Evolutionary conservation across 75 land plant genomes (phyloP).

Genomic region (Sequoia sempervirens): DNA sequence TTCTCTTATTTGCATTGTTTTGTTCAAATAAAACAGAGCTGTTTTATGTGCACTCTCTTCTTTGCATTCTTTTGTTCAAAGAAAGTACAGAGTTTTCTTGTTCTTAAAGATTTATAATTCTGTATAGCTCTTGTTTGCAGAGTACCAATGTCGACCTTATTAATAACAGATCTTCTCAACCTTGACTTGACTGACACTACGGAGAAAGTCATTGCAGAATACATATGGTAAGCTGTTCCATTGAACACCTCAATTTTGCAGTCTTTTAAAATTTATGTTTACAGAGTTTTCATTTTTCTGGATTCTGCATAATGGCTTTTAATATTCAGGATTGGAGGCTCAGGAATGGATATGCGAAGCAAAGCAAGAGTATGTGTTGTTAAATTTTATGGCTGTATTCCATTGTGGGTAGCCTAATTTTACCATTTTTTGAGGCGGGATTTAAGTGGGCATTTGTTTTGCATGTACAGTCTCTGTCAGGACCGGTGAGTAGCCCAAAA

Average conservation of each 20-base stretch:
- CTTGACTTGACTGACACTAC: slow-evolving; percentile 64
- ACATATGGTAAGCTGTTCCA: slow-evolving; percentile 61
- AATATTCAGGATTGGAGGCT: slow-evolving; percentile 78
- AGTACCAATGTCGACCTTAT: slow-evolving; percentile 25
- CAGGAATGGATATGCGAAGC: slow-evolving; percentile 81
- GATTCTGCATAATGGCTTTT: slow-evolving; percentile 4
- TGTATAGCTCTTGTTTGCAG: not conserved
- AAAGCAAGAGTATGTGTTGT: slow-evolving; percentile 48
- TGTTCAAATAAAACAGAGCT: not conserved
- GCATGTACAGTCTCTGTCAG: slow-evolving; percentile 43
- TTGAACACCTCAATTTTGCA: not conserved
- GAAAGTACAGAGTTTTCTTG: not conserved
- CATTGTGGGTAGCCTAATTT: not conserved
- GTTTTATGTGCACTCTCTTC: not conserved
- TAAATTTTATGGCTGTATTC: not conserved
- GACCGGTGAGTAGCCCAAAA: slow-evolving; percentile 57
- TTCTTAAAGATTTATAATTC: not conserved
- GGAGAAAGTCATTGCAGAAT: slow-evolving; percentile 80
- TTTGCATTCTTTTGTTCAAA: not conserved
- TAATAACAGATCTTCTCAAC: slow-evolving; percentile 57
- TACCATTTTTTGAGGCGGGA: not conserved
- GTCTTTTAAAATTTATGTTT: not conserved
- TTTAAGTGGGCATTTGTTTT: not conserved
- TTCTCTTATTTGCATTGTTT: not conserved
- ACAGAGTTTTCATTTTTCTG: not conserved